phyloP scores from a whole-genome alignment of 306 rosid genomes.

The Amphicarpaea edgeworthii region DNA sequence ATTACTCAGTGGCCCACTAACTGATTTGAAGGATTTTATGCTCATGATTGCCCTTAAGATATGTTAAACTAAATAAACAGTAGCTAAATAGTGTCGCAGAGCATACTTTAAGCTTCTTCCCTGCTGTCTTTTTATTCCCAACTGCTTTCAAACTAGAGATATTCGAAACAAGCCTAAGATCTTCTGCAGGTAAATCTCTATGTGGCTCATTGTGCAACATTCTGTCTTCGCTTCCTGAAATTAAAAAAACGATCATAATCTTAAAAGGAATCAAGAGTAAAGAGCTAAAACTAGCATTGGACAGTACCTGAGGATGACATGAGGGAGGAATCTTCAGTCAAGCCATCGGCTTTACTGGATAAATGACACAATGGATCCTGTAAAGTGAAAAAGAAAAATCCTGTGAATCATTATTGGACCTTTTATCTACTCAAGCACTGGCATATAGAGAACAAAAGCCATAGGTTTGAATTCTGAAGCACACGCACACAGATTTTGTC shows the following conservation, averaged over 20 bases:
- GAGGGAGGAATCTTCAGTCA: slow-evolving; percentile 48
- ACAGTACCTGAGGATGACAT: slow-evolving; percentile 57
- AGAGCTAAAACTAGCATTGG: slow-evolving; percentile 19
- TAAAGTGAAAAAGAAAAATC: slow-evolving; percentile 34
- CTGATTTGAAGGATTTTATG: slow-evolving; percentile 24
- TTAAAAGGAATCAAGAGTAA: slow-evolving; percentile 37
- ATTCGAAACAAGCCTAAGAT: slow-evolving; percentile 34
- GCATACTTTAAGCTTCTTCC: slow-evolving; percentile 59
- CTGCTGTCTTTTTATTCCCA: slow-evolving; percentile 60
- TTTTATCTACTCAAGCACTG: slow-evolving; percentile 23
- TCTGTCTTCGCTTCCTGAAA: slow-evolving; percentile 56
- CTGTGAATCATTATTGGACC: not conserved
- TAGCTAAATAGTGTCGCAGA: slow-evolving; percentile 2
- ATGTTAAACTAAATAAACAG: slow-evolving; percentile 7
- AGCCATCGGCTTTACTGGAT: slow-evolving; percentile 48
- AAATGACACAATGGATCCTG: slow-evolving; percentile 61
- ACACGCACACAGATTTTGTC: not conserved
- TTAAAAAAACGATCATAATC: slow-evolving; percentile 29
- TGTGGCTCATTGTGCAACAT: slow-evolving; percentile 32
- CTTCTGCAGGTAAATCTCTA: slow-evolving; percentile 44
- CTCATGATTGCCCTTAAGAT: slow-evolving; percentile 13
- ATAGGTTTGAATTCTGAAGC: slow-evolving; percentile 10
- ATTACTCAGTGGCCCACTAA: not conserved
- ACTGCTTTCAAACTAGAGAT: slow-evolving; percentile 48
- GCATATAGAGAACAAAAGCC: slow-evolving; percentile 29